A percentile compares a stretch with the other conserved stretches of the same genome.
These are phyloP conservation scores for Peziza echinospora DNA, from an alignment of 495 filamentous ascomycete species.

Conservation along the genomic window DNA sequence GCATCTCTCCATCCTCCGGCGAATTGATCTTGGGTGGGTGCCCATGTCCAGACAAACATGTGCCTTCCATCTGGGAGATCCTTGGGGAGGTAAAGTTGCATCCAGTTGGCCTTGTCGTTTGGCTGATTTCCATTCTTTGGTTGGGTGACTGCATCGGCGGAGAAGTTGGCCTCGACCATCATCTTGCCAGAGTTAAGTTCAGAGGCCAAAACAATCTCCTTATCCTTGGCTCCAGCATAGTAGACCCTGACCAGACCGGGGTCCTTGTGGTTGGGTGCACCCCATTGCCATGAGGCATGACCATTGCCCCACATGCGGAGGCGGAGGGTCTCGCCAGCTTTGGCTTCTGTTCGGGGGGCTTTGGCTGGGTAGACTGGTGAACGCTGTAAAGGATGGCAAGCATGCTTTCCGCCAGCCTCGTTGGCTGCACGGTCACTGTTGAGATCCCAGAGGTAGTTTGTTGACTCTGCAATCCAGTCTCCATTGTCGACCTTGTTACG, in stretches of 20 bases:
- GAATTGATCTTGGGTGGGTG: constrained; percentile 3
- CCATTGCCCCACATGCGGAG: constrained; percentile 17
- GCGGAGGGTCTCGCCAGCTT: constrained; percentile 11
- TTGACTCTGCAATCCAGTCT: constrained; percentile 17
- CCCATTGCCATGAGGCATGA: constrained; percentile 8
- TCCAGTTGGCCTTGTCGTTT: constrained; percentile 19
- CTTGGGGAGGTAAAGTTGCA: constrained; percentile 5
- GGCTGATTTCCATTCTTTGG: not conserved
- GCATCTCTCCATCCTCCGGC: not conserved
- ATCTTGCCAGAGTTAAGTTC: constrained; percentile 14
- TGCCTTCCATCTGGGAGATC: constrained; percentile 12
- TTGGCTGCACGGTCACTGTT: not conserved
- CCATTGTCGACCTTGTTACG: constrained; percentile 1
- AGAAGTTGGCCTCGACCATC: constrained; percentile 16
- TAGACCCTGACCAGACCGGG: constrained; percentile 18
- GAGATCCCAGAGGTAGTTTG: constrained; percentile 13
- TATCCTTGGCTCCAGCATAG: constrained; percentile 11
- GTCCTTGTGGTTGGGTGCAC: constrained; percentile 12
- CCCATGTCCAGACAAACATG: constrained; percentile 17
- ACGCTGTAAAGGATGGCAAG: constrained; percentile 6
- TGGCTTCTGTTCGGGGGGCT: constrained; percentile 10
- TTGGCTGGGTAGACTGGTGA: constrained; percentile 6
- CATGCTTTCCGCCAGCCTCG: constrained; percentile 4
- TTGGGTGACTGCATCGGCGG: constrained; percentile 4
- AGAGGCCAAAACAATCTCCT: constrained; percentile 8